Evolutionary conservation across 495 filamentous ascomycete genomes (phyloP).

Genomic region (Hypoxylon lenormandii): DNA sequence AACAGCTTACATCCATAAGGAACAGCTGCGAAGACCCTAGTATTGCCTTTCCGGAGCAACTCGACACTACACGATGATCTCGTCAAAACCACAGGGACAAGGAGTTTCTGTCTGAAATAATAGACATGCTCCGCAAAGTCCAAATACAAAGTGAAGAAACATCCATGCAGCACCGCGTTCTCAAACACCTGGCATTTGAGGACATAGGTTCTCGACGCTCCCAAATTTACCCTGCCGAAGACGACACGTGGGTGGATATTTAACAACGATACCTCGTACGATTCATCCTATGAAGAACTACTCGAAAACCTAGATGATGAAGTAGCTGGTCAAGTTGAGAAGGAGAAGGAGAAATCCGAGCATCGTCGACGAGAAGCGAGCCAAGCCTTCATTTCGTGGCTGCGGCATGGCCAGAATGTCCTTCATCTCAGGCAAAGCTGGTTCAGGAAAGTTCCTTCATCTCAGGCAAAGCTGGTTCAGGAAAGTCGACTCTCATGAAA

Average conservation of each 20-base stretch:
- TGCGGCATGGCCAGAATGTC: slow-evolving; percentile 1
- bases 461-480: slow-evolving; percentile 28
- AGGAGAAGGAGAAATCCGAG: background rate
- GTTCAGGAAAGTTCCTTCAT: too few species aligned
- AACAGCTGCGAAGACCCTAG: background rate
- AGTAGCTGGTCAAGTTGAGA: background rate
- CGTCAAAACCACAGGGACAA: background rate
- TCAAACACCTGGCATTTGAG: background rate
- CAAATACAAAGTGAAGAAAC: background rate
- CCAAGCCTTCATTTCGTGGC: background rate
- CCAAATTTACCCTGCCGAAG: background rate
- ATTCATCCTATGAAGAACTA: background rate
- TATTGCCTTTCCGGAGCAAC: background rate
- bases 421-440: too few species aligned
- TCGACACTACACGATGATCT: background rate
- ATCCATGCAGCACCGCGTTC: slow-evolving; percentile 1
- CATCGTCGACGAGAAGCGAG: background rate
- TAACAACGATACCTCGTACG: background rate
- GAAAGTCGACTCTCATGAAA: slow-evolving; percentile 41
- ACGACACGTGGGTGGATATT: slow-evolving; percentile 7
- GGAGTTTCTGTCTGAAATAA: background rate
- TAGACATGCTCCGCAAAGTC: background rate
- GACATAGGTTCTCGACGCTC: background rate
- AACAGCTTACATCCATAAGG: background rate
- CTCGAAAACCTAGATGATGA: background rate